Evolutionary conservation across 345 rosid genomes (phyloP).

Genomic region (Salix udensis): DNA sequence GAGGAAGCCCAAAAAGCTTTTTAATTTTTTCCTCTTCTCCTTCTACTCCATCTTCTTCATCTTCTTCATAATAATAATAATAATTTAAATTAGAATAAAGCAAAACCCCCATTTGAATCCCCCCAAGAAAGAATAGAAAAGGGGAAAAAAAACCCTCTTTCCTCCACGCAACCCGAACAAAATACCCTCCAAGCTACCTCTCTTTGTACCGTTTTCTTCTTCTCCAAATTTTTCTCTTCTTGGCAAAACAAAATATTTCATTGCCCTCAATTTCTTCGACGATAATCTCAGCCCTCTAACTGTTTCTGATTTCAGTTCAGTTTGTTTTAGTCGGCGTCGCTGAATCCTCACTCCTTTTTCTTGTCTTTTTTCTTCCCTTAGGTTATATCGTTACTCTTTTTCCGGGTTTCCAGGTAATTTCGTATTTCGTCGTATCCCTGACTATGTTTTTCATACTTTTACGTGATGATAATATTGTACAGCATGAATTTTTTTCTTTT

Average conservation of each 20-base stretch:
- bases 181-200: background rate
- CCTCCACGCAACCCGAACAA: slow-evolving; percentile 1
- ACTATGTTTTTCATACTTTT: background rate
- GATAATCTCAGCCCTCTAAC: background rate
- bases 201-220: background rate
- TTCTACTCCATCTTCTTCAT: background rate
- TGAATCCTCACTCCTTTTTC: background rate
- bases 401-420: slow-evolving; percentile 17
- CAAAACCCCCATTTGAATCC: background rate
- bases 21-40: background rate
- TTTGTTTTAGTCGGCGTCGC: background rate
- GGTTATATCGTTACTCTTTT: background rate
- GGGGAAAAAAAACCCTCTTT: background rate
- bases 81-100: background rate
- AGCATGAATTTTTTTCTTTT: background rate
- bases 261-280: too few species aligned
- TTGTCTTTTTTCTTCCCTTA: background rate
- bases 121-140: background rate
- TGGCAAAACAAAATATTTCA: background rate
- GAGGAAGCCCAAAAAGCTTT: background rate
- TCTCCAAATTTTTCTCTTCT: background rate
- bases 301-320: background rate
- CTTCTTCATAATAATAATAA: background rate
- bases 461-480: background rate
- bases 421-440: background rate